Percentiles rank a stretch among this genome's conserved stretches.
phyloP scores from a whole-genome alignment of 495 filamentous ascomycete genomes.

The Penicillium parvum region DNA sequence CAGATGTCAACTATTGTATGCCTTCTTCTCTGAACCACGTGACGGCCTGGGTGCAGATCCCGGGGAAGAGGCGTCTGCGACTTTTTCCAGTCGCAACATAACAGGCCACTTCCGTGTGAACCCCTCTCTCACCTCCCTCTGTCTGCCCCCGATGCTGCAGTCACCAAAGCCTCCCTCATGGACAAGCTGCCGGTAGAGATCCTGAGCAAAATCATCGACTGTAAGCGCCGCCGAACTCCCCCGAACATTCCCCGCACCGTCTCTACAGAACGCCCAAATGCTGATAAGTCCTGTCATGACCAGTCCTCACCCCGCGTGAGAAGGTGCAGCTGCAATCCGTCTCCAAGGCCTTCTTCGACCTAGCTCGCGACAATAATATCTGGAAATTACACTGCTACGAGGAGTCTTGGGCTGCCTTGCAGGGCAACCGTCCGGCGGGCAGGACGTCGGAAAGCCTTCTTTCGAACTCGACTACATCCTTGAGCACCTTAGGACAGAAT shows the following conservation, averaged over 20 bases:
- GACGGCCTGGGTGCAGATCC: constrained; percentile 23
- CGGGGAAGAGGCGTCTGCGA: constrained; percentile 15
- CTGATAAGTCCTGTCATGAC: constrained; percentile 14
- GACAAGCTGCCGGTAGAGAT: constrained; percentile 72
- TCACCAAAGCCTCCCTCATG: constrained; percentile 37
- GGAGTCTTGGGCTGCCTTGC: constrained; percentile 51
- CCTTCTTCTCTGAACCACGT: constrained; percentile 18
- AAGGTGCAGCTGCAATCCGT: constrained; percentile 68
- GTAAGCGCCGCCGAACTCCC: constrained; percentile 44
- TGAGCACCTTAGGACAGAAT: constrained; percentile 32
- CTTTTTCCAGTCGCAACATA: constrained; percentile 10
- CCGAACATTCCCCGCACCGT: constrained; percentile 27
- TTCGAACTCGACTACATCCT: constrained; percentile 23
- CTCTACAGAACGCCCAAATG: constrained; percentile 13
- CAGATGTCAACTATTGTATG: too few species aligned
- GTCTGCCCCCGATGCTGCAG: constrained; percentile 36
- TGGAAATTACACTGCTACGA: constrained; percentile 77
- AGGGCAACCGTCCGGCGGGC: constrained; percentile 29
- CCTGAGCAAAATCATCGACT: constrained; percentile 67
- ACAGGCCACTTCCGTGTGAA: constrained; percentile 12
- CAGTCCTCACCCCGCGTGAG: constrained; percentile 65
- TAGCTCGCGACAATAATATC: constrained; percentile 68
- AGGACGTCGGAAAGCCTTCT: constrained; percentile 27
- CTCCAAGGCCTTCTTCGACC: constrained; percentile 59
- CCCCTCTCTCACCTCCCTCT: constrained; percentile 4